Base-by-base conservation (phyloP, 2,329 filamentous ascomycete species). In the Neospermospora avenae region DNA sequence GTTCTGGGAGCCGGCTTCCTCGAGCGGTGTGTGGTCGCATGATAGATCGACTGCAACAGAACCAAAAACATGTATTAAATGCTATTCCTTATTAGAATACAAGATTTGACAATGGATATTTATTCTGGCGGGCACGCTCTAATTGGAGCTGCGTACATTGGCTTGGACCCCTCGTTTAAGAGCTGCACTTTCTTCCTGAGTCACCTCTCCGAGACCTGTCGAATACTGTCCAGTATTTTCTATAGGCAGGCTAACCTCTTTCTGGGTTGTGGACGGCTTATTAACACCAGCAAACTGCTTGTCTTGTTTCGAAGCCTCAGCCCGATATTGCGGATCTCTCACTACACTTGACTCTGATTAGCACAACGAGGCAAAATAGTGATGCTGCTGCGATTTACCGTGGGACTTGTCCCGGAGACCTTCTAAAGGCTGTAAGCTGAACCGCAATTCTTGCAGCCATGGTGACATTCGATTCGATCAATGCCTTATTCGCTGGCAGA, bases 11-110 rank as follows among this genome's bases (percentile, higher is more conserved):
- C 34, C 34, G n/a, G 42, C 37, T 78, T 54, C 81, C 77, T 5
- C 86, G 81, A 44, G 72, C 63, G 60, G 66, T n/a, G 62, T 35
- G 65, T 88, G 95, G 73, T 97, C 89, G 77, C 93, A 97, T 65
- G 87, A 89, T 37, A 95, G 79, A 74, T 98, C 93, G 63, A 96
- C 81, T 16, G 93, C 93, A 31, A 98, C 83, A 13, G 91, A 91
- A n/a, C 93, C 93, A 55, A 92, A 90, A 45, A 97, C 91, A 28
- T 97, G 77, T n/a, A 97, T 81, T 65, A 28, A 34, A 20, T 55
- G 39, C 53, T 55, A 20, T n/a, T 6, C n/a, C 3, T 1, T 41
- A 35, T 57, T 39, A 48, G 31, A 18, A 16, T 20, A 13, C 4
- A 24, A 14, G 11, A 7, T 13, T 3, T 37, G 25, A 20, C 11